A percentile compares a stretch with the other conserved stretches of the same genome.
Evolutionary conservation across 306 rosid species (phyloP).

Genomic region (Citrullus mucosospermus): DNA sequence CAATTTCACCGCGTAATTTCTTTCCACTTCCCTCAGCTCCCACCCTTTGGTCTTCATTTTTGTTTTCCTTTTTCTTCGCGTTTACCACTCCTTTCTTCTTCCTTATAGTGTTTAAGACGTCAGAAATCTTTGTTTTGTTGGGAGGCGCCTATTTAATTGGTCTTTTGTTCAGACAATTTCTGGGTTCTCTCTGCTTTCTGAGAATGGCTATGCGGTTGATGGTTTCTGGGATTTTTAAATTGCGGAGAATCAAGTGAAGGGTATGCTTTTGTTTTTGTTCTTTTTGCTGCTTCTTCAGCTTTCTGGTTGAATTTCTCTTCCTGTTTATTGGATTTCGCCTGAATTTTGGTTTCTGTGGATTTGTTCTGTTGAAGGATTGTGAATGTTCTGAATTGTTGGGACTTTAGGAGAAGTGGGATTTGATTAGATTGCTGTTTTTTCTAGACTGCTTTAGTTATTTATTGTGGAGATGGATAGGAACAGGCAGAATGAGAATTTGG

Average conservation of each 20-base stretch:
- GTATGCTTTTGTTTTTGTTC: background rate
- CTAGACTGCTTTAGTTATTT: background rate
- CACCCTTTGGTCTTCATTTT: background rate
- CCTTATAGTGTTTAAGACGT: background rate
- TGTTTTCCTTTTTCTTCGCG: background rate
- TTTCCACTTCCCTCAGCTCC: background rate
- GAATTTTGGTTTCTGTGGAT: background rate
- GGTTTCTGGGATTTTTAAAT: constrained; percentile 1
- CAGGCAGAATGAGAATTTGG: constrained; percentile 62
- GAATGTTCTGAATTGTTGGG: background rate
- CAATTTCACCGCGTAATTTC: constrained; percentile 3
- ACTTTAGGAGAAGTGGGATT: background rate
- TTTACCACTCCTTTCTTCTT: background rate
- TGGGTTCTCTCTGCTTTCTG: background rate
- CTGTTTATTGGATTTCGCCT: background rate
- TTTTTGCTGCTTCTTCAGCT: background rate
- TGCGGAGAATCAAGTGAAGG: background rate
- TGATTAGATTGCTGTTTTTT: background rate
- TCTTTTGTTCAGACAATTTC: background rate
- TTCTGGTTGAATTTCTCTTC: background rate
- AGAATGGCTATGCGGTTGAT: background rate
- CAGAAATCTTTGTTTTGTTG: background rate
- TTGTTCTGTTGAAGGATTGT: background rate
- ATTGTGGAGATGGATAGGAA: constrained; percentile 54
- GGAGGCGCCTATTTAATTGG: background rate